phyloP scores from a whole-genome alignment of 352 stramenopile species.

The Pythium aquatile region DNA sequence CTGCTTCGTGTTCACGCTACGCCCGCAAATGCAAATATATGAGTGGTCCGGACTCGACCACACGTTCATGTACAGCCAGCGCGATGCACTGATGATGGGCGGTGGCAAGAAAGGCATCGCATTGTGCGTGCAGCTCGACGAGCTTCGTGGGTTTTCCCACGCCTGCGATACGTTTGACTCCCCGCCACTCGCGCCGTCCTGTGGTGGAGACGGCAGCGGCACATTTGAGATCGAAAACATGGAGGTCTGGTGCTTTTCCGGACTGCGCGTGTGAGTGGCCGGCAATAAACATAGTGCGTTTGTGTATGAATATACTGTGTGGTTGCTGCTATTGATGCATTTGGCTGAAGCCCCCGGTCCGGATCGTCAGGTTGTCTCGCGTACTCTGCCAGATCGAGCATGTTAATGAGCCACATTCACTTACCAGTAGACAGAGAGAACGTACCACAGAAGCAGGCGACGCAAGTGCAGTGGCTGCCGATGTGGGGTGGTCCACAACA shows the following conservation, averaged over 20 bases:
- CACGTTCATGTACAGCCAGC: constrained; percentile 69
- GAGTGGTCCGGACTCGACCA: constrained; percentile 62
- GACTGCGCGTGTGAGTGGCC: constrained; percentile 47
- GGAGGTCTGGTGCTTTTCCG: constrained; percentile 76
- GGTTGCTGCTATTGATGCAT: constrained; percentile 2
- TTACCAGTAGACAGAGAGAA: background rate
- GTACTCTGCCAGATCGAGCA: background rate
- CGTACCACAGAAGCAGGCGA: background rate
- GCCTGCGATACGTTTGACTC: constrained; percentile 66
- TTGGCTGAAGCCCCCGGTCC: constrained; percentile 16
- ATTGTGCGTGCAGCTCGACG: constrained; percentile 68
- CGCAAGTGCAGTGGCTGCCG: background rate
- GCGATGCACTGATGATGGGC: constrained; percentile 59
- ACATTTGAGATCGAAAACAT: constrained; percentile 58
- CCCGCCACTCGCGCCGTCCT: constrained; percentile 33
- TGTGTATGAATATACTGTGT: background rate
- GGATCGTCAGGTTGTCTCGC: constrained; percentile 3
- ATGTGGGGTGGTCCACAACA: constrained; percentile 23
- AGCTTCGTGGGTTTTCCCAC: constrained; percentile 65
- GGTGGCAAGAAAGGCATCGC: constrained; percentile 67
- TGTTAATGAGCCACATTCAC: background rate
- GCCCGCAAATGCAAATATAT: constrained; percentile 51
- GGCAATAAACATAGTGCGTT: background rate
- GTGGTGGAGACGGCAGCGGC: constrained; percentile 30
- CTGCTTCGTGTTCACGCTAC: constrained; percentile 73